phyloP scores from a whole-genome alignment of 805 yeast species.

The Dipodascus albidus region DNA sequence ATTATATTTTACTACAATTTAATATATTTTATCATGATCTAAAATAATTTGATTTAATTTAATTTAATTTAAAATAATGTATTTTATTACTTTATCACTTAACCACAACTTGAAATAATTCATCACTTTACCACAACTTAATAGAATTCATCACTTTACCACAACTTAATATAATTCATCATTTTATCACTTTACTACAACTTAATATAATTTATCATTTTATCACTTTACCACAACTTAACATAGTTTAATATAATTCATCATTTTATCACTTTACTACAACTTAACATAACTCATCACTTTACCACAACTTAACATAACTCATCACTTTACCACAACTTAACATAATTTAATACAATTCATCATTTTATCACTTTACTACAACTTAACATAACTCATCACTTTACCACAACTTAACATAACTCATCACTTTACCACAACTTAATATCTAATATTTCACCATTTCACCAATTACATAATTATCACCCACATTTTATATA shows the following conservation, averaged over 20 bases:
- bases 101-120: too few relatives aligned
- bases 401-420: too few relatives aligned
- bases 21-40: too few relatives aligned
- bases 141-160: background rate
- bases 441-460: too few relatives aligned
- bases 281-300: background rate
- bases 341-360: background rate
- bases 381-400: too few relatives aligned
- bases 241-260: background rate
- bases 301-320: background rate
- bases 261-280: background rate
- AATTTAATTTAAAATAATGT: too few relatives aligned
- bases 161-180: background rate
- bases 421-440: too few relatives aligned
- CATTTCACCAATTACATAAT: too few relatives aligned
- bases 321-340: background rate
- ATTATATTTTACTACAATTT: too few relatives aligned
- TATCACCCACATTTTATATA: too few relatives aligned
- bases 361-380: background rate
- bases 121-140: background rate
- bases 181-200: background rate
- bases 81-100: background rate
- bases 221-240: background rate
- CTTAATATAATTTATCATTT: background rate
- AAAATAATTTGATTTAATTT: too few relatives aligned